These are phyloP conservation scores for Geotrichum citri-aurantii DNA, from an alignment of 1,139 yeast species.

Conservation along the genomic window DNA sequence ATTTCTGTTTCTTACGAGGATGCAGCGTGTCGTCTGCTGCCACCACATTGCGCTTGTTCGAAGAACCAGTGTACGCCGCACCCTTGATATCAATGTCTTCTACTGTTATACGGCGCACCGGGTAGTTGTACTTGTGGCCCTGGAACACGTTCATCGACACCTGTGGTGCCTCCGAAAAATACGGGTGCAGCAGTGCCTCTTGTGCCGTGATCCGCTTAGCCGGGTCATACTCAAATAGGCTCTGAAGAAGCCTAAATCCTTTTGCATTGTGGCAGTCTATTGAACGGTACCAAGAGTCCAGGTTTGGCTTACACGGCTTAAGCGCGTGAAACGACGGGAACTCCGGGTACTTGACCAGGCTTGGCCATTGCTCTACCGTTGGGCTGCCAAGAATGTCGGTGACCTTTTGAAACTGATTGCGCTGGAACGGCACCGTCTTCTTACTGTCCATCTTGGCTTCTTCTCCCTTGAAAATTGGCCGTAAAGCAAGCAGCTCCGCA, in stretches of 20 bases:
- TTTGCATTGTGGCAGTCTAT: constrained; percentile 51
- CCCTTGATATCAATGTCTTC: constrained; percentile 39
- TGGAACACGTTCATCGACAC: constrained; percentile 52
- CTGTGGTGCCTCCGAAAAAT: constrained; percentile 54
- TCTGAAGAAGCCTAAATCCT: constrained; percentile 48
- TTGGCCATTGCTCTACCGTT: constrained; percentile 65
- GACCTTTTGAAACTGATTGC: constrained; percentile 84
- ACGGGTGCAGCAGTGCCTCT: constrained; percentile 68
- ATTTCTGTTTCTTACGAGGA: not conserved
- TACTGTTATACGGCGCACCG: constrained; percentile 37
- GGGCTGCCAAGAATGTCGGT: constrained; percentile 92
- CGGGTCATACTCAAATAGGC: constrained; percentile 78
- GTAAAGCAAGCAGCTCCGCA: constrained; percentile 79
- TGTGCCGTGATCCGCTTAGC: constrained; percentile 69
- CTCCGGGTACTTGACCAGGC: constrained; percentile 77
- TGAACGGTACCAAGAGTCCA: constrained; percentile 78
- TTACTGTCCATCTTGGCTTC: constrained; percentile 83
- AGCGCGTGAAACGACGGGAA: constrained; percentile 60
- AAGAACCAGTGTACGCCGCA: constrained; percentile 15
- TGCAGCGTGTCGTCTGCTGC: not conserved
- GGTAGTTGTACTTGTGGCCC: constrained; percentile 35
- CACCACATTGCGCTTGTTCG: not conserved
- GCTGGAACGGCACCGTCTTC: constrained; percentile 88
- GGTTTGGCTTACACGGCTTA: constrained; percentile 59
- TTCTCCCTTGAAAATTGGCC: constrained; percentile 96